Conservation (phyloP, 176 grass and related monocot species). For the Cymbopogon citratus region DNA sequence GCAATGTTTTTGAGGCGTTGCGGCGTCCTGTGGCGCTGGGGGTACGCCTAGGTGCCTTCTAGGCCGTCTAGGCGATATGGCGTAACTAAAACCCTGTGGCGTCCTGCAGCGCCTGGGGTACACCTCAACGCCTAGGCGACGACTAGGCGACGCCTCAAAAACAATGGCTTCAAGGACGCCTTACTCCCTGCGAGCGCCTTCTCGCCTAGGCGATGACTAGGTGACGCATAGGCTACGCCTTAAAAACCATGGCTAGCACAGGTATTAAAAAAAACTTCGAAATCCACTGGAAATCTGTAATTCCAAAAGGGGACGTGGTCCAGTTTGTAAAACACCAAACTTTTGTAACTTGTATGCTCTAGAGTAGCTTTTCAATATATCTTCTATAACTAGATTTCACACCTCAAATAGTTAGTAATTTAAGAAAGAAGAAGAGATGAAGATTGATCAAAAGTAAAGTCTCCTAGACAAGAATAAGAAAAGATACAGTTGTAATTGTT, state of each 20-base stretch:
- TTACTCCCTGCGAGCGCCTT: no score
- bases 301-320: background rate
- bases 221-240: no score
- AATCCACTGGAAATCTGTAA: background rate
- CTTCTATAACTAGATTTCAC: background rate
- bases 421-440: background rate
- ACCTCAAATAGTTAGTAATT: background rate
- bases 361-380: background rate
- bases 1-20: no score
- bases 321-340: background rate
- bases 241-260: background rate
- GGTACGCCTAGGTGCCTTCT: no score
- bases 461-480: background rate
- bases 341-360: constrained; percentile 2
- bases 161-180: no score
- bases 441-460: background rate
- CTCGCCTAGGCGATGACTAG: no score
- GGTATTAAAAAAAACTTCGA: background rate
- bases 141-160: no score
- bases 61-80: no score
- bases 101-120: no score
- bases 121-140: no score
- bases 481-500: background rate
- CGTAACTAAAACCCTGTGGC: no score
- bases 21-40: no score